These are phyloP conservation scores for Pestalotiopsis sp. DNA, from an alignment of 2,329 filamentous ascomycete genomes.

Conservation along the genomic window DNA sequence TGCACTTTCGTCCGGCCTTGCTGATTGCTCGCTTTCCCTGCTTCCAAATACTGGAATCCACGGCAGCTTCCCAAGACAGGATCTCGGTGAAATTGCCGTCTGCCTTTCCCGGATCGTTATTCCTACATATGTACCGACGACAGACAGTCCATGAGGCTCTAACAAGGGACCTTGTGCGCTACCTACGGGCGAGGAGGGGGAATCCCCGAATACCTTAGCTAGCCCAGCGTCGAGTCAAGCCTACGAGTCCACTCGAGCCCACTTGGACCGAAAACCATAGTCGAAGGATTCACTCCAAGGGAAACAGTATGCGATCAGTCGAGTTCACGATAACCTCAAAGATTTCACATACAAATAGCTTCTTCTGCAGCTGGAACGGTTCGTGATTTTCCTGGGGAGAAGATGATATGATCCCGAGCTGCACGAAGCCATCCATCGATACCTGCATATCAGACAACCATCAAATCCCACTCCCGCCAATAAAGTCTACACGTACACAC, in stretches of 20 bases:
- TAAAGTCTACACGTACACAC: background rate
- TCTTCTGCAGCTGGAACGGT: background rate
- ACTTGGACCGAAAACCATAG: conserved; percentile 6
- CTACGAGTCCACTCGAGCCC: background rate
- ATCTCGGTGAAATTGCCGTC: too few species aligned
- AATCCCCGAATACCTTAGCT: background rate
- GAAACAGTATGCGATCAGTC: conserved; percentile 13
- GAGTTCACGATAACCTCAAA: conserved; percentile 9
- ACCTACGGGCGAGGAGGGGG: background rate
- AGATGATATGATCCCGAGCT: background rate
- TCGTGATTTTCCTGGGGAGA: background rate
- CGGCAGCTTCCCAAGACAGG: too few species aligned
- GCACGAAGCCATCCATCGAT: background rate
- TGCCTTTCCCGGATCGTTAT: too few species aligned
- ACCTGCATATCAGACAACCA: background rate
- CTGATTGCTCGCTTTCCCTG: too few species aligned
- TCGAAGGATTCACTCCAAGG: background rate
- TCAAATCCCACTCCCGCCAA: background rate
- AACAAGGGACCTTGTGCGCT: background rate
- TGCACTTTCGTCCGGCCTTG: too few species aligned
- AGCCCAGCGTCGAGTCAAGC: background rate
- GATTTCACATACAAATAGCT: background rate
- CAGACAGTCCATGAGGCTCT: background rate
- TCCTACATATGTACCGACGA: too few species aligned
- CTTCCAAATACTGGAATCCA: too few species aligned